Base-by-base conservation (phyloP, 1,284 basidiomycete genomes). In the Fistulina hepatica region DNA sequence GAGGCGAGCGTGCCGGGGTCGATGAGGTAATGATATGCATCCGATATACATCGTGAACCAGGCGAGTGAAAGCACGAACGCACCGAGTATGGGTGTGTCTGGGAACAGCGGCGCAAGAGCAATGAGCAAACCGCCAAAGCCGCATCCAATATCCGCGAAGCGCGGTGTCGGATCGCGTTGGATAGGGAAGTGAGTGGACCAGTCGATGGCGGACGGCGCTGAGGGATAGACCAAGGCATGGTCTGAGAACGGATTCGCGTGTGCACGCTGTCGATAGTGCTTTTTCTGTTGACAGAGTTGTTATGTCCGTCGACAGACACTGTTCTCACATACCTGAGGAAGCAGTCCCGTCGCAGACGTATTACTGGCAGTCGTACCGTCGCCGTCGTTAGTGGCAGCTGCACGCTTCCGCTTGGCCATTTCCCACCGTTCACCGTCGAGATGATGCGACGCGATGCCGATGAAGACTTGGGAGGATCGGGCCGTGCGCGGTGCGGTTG, bases 171-270 rank as follows among this genome's bases (percentile, higher is more conserved):
- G 89, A 52, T 85, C 78, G 81, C 97, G 97, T 84, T 95, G 55
- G 24, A 16, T 19, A 11, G 64, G 61, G 59, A 81, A 98, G 59
- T 95, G 89, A 12, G 64, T 59, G 8, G 68, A 62, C 92, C 93
- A 97, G 61, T 95, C 80, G 63, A 95, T 81, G 39, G 68, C 61
- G 13, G 66, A 59, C 1, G 94, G 93, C 8, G 76, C 74, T n/a
- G 73, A 45, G 1, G 95, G 95, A 57, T 97, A 98, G 45, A 81
- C 79, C 35, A 99, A 73, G 17, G 77, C 71, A 61, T 98, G 95
- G 60, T 98, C 95, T 10, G 88, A 89, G 61, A 99, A 97, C 2
- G 94, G 94, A 58, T 99, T 99, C 6, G 94, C 93, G 57, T 99
- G 94, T 3, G 94, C 95, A 40, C 95, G 73, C 57, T 99, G 95